Evolutionary conservation across 1,284 basidiomycete genomes (phyloP).

Genomic region (Rhodofomes roseus): DNA sequence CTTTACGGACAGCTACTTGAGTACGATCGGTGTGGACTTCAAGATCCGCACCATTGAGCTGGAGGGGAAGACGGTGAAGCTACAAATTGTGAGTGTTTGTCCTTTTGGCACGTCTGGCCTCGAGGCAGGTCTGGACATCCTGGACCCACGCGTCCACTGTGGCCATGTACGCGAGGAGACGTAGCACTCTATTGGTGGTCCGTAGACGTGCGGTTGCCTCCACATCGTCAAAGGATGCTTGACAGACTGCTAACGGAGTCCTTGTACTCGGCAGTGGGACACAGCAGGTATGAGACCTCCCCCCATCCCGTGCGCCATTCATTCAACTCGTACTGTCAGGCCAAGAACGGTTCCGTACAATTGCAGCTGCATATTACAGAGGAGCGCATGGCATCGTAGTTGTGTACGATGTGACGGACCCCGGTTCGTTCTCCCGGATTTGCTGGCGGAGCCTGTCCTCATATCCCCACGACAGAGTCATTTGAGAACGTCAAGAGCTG

Average conservation of each 20-base stretch:
- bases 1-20: constrained; percentile 99
- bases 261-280: constrained; percentile 70
- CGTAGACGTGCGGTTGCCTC: not conserved
- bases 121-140: not conserved
- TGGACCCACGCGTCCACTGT: not conserved
- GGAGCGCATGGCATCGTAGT: constrained; percentile 97
- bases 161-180: not conserved
- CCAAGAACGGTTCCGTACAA: constrained; percentile 96
- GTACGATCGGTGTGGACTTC: constrained; percentile 99
- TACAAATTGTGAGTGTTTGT: constrained; percentile 88
- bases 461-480: constrained; percentile 57
- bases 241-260: not conserved
- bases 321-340: constrained; percentile 37
- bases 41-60: constrained; percentile 99
- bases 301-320: not conserved
- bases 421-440: constrained; percentile 50
- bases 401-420: constrained; percentile 99
- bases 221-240: not conserved
- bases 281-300: constrained; percentile 68
- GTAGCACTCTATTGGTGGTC: not conserved
- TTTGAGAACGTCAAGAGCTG: constrained; percentile 99
- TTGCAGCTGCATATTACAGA: constrained; percentile 97
- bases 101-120: not conserved
- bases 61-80: constrained; percentile 99
- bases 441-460: too few species aligned